phyloP scores from a whole-genome alignment of 2,329 filamentous ascomycete genomes.

The Proliferodiscus dingleyae region DNA sequence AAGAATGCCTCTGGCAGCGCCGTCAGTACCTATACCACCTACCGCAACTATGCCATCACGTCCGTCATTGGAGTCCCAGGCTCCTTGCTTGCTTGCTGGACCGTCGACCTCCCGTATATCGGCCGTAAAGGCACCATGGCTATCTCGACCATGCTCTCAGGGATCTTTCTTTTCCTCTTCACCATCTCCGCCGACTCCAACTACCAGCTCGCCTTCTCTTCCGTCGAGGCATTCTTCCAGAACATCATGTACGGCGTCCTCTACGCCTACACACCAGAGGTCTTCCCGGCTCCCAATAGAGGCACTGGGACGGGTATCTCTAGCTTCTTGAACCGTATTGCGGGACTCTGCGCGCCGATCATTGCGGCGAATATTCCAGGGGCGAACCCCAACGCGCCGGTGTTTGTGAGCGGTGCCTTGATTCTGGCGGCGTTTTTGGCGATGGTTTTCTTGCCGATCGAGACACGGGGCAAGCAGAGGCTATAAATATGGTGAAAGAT shows the following conservation, averaged over 20 bases:
- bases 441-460: conserved; percentile 57
- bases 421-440: conserved; percentile 56
- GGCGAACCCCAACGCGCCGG: conserved; percentile 47
- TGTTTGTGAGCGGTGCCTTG: conserved; percentile 52
- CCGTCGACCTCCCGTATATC: conserved; percentile 60
- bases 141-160: conserved; percentile 60
- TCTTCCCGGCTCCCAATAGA: conserved; percentile 67
- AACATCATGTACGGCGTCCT: conserved; percentile 75
- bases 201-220: conserved; percentile 61
- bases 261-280: conserved; percentile 72
- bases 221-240: conserved; percentile 65
- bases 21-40: conserved; percentile 47
- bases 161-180: conserved; percentile 66
- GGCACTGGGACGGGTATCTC: conserved; percentile 70
- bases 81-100: conserved; percentile 67
- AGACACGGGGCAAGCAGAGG: conserved; percentile 55
- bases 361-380: conserved; percentile 49
- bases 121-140: conserved; percentile 72
- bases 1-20: conserved; percentile 30
- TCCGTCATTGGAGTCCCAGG: conserved; percentile 73
- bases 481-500: conserved; percentile 34
- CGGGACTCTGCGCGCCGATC: conserved; percentile 64
- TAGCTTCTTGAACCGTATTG: conserved; percentile 64
- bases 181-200: conserved; percentile 51
- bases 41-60: conserved; percentile 80